These are phyloP conservation scores for Lasiodiplodia hormozganensis DNA, from an alignment of 2,329 filamentous ascomycete genomes.

Conservation along the genomic window DNA sequence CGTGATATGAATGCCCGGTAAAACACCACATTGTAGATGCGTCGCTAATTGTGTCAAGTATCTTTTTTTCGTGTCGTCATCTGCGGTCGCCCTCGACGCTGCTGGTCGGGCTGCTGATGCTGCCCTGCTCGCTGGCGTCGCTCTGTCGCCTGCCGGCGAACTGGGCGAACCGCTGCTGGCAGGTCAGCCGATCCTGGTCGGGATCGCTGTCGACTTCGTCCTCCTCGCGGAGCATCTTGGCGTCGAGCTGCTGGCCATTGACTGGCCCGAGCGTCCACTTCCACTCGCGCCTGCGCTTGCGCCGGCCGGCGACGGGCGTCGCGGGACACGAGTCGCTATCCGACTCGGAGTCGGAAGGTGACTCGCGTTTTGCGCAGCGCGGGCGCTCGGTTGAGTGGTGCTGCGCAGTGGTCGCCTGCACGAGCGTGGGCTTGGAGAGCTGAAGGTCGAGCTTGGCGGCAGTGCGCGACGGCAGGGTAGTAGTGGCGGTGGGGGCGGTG, in stretches of 20 bases:
- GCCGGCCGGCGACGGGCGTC: slow-evolving; percentile 60
- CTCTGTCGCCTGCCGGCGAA: slow-evolving; percentile 9
- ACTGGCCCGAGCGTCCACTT: slow-evolving; percentile 63
- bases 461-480: slow-evolving; percentile 16
- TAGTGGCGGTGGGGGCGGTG: not conserved
- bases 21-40: slow-evolving; percentile 24
- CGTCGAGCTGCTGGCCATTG: slow-evolving; percentile 30
- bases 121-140: slow-evolving; percentile 24
- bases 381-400: slow-evolving; percentile 32
- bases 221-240: slow-evolving; percentile 16
- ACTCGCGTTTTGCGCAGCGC: slow-evolving; percentile 54
- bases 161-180: slow-evolving; percentile 19
- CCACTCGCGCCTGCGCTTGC: slow-evolving; percentile 63
- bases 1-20: slow-evolving; percentile 22
- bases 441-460: slow-evolving; percentile 18
- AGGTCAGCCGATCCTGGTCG: slow-evolving; percentile 15
- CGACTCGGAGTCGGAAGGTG: slow-evolving; percentile 48
- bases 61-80: slow-evolving; percentile 14
- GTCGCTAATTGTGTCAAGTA: slow-evolving; percentile 23
- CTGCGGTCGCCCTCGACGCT: slow-evolving; percentile 6
- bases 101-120: slow-evolving; percentile 21
- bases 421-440: not conserved
- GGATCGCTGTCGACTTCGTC: slow-evolving; percentile 23
- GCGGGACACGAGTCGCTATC: slow-evolving; percentile 55
- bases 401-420: not conserved